phyloP scores from a whole-genome alignment of 2,329 filamentous ascomycete genomes.

The Diaporthe sp. region DNA sequence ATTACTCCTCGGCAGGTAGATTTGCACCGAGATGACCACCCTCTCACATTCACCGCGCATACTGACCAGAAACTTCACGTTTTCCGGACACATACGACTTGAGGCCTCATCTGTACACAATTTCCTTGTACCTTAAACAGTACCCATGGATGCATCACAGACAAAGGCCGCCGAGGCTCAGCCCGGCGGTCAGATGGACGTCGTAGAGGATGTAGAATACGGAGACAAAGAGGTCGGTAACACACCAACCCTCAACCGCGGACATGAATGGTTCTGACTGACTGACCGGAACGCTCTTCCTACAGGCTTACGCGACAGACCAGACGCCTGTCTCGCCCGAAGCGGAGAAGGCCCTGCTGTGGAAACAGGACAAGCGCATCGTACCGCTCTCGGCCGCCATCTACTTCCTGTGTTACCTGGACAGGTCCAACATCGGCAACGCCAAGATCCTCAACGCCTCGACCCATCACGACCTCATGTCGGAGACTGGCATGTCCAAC shows the following conservation, averaged over 20 bases:
- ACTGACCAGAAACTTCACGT: neutral
- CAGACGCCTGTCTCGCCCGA: slow-evolving; percentile 14
- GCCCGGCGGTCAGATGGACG: slow-evolving; percentile 5
- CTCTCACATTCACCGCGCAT: neutral
- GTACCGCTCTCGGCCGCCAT: slow-evolving; percentile 66
- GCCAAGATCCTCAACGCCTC: slow-evolving; percentile 74
- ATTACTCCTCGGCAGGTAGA: slow-evolving; percentile 4
- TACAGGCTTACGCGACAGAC: slow-evolving; percentile 1
- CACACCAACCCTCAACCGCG: neutral
- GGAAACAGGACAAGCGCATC: slow-evolving; percentile 66
- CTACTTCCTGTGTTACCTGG: slow-evolving; percentile 70
- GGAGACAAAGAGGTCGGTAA: slow-evolving; percentile 33
- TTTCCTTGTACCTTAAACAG: neutral
- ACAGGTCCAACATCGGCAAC: slow-evolving; percentile 73
- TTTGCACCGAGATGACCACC: neutral
- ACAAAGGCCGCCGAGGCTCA: slow-evolving; percentile 17
- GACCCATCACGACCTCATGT: slow-evolving; percentile 70
- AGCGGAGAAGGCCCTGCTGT: slow-evolving; percentile 36
- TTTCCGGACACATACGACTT: neutral
- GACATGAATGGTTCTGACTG: neutral
- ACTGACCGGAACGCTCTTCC: too few species aligned
- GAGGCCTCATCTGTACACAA: neutral
- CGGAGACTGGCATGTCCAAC: slow-evolving; percentile 70
- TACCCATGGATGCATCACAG: neutral
- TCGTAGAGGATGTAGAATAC: slow-evolving; percentile 34